Percentiles rank a stretch among this genome's conserved stretches.
Conservation (phyloP, 139 green algal genomes). For the Medakamo hakoo region DNA sequence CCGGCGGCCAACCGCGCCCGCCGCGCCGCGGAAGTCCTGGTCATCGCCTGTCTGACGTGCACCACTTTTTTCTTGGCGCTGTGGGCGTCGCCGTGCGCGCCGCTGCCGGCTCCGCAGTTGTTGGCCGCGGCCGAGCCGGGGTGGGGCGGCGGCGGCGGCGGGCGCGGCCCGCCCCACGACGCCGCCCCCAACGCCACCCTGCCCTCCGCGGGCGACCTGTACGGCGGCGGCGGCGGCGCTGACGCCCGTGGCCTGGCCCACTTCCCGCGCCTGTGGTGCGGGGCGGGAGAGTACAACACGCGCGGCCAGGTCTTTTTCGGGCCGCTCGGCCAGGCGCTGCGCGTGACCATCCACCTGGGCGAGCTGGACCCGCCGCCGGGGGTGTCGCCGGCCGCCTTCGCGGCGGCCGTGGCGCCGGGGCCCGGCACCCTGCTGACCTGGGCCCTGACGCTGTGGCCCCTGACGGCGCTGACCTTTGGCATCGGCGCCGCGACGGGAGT, state of each 20-base stretch:
- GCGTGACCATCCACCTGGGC: slow-evolving; percentile 32
- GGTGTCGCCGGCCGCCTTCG: too few species aligned
- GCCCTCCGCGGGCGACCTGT: too few species aligned
- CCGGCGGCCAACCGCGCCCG: not conserved
- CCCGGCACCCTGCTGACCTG: slow-evolving; percentile 17
- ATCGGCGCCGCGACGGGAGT: slow-evolving; percentile 35
- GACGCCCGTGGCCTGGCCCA: slow-evolving; percentile 12
- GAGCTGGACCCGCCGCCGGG: slow-evolving; percentile 12
- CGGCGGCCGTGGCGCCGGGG: slow-evolving; percentile 1
- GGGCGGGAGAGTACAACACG: not conserved
- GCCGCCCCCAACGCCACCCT: too few species aligned
- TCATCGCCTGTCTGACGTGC: slow-evolving; percentile 21
- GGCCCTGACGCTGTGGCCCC: slow-evolving; percentile 18
- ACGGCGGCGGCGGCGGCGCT: not conserved
- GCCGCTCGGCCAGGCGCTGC: slow-evolving; percentile 32
- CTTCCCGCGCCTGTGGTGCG: slow-evolving; percentile 39
- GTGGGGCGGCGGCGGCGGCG: not conserved
- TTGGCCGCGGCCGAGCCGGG: not conserved
- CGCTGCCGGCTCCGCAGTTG: slow-evolving; percentile 4
- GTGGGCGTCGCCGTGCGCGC: slow-evolving; percentile 20
- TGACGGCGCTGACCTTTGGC: slow-evolving; percentile 43
- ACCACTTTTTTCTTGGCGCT: slow-evolving; percentile 28
- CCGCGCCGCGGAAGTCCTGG: slow-evolving; percentile 7
- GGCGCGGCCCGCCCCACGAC: too few species aligned
- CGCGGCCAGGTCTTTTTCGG: slow-evolving; percentile 46